A percentile compares a stretch with the other conserved stretches of the same genome.
Evolutionary conservation across 1,284 basidiomycete genomes (phyloP).

Genomic region (Bjerkandera adusta): DNA sequence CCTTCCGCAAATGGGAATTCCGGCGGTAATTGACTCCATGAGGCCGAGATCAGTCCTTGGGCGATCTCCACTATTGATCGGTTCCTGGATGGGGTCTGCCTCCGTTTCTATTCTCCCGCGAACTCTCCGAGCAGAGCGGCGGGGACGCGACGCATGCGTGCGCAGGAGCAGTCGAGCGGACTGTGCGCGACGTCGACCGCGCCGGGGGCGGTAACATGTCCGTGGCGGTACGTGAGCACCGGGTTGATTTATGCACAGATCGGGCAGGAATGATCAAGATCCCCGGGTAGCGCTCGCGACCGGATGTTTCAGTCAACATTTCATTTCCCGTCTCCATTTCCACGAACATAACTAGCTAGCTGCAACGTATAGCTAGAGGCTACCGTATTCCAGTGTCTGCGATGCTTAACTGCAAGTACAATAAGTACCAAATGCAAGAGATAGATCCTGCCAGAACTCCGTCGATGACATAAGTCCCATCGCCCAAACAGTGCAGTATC

Average conservation of each 20-base stretch:
- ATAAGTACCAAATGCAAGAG: no score
- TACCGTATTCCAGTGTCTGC: no score
- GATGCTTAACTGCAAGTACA: no score
- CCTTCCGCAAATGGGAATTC: background rate
- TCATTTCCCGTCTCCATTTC: background rate
- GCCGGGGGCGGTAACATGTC: background rate
- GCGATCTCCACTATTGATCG: slow-evolving; percentile 2
- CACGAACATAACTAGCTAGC: background rate
- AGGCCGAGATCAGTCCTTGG: slow-evolving; percentile 2
- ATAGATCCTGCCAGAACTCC: background rate
- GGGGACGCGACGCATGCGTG: background rate
- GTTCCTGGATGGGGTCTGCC: slow-evolving; percentile 11
- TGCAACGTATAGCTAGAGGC: background rate
- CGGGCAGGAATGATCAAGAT: background rate
- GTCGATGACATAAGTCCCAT: no score
- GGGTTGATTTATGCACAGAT: no score
- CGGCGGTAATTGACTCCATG: slow-evolving; percentile 2
- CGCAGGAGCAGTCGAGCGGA: background rate
- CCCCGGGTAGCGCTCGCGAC: background rate
- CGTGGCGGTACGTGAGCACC: background rate
- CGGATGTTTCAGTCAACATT: background rate
- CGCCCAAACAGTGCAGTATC: background rate
- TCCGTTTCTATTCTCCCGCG: background rate
- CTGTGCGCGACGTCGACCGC: background rate
- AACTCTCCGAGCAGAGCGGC: background rate